A percentile compares a stretch with the other conserved stretches of the same genome.
These are phyloP conservation scores for Fermentozyma sake DNA, from an alignment of 1,139 yeast genomes.

Conservation along the genomic window DNA sequence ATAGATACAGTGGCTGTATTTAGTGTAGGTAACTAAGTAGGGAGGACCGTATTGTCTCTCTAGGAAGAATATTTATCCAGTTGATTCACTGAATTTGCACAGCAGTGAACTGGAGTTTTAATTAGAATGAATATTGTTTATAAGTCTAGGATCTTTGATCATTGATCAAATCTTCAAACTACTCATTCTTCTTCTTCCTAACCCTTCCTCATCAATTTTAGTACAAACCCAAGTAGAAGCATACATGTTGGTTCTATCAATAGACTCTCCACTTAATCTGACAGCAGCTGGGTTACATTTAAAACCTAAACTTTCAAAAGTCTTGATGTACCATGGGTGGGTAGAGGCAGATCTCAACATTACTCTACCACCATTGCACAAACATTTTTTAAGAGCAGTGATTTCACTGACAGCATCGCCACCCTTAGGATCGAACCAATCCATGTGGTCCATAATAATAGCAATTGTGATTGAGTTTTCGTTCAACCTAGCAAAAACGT, in stretches of 20 bases:
- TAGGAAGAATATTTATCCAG: too few species aligned
- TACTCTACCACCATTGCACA: slow-evolving; percentile 67
- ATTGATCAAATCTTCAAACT: slow-evolving; percentile 28
- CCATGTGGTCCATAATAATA: slow-evolving; percentile 89
- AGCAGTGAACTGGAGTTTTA: not conserved
- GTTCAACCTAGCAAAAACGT: slow-evolving; percentile 64
- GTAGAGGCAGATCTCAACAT: slow-evolving; percentile 72
- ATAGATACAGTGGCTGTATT: too few species aligned
- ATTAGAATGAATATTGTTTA: not conserved
- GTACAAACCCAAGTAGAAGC: slow-evolving; percentile 86
- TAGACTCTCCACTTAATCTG: slow-evolving; percentile 56
- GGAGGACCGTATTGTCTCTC: too few species aligned
- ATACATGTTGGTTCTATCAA: slow-evolving; percentile 82
- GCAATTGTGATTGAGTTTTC: slow-evolving; percentile 67
- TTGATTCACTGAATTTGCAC: too few species aligned
- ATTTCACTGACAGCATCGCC: slow-evolving; percentile 64
- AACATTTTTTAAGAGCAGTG: slow-evolving; percentile 56
- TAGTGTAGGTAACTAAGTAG: too few species aligned
- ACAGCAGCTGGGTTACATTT: slow-evolving; percentile 64
- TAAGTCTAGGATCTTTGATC: not conserved
- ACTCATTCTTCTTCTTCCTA: slow-evolving; percentile 34
- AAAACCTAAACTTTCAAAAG: slow-evolving; percentile 66
- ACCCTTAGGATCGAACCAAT: slow-evolving; percentile 74
- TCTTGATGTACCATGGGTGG: slow-evolving; percentile 72
- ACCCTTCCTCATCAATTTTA: slow-evolving; percentile 30